Evolutionary conservation across 1,284 basidiomycete genomes (phyloP), one percentile per base, ranked within the genome.

Genomic region (Sanghuangporus sanghuang): DNA sequence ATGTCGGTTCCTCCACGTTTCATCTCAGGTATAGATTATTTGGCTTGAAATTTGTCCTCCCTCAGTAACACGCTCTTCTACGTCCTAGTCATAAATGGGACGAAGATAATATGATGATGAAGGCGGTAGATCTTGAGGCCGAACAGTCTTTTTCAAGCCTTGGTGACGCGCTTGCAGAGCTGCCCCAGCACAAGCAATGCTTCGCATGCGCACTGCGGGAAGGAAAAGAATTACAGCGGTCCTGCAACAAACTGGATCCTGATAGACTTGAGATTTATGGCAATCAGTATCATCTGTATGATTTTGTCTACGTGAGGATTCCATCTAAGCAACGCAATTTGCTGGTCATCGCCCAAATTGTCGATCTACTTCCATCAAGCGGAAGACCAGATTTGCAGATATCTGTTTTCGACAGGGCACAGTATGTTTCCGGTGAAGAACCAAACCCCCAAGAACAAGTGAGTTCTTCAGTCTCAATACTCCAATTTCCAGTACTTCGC

Each of bases 321-420:
- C 50, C 1, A 9, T 76, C 64, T 75, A 68, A 38, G 54, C 16
- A 59, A 71, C 1, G 68, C 72, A 40, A 64, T 69, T 69, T 83
- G 2, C 77, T 85, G 57, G 70, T 74, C 3, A 81, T 89, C 66
- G 85, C 77, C 0, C 86, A 87, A 67, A 81, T 90, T 55, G 67
- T 73, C n/a, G 70, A 74, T 9, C 68, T 84, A 7, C 48, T 58
- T 42, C 48, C 50, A 32, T 67, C 68, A 23, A 67, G 68, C 70
- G 67, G 69, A 42, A 67, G 53, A 8, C 23, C 40, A 7, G 32
- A 61, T 16, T 14, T 62, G n/a, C 53, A 32, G 23, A 38, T 62
- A 16, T 39, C 9, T 16, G n/a, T 58, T 12, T 55, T 53, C 38
- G 52, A 59, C 5, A 61, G 56, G 48, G 36, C 38, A 23, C 18